Evolutionary conservation across 352 stramenopile species (phyloP), one percentile per base, ranked within the genome.

Genomic region (Phytophthora brassicae): DNA sequence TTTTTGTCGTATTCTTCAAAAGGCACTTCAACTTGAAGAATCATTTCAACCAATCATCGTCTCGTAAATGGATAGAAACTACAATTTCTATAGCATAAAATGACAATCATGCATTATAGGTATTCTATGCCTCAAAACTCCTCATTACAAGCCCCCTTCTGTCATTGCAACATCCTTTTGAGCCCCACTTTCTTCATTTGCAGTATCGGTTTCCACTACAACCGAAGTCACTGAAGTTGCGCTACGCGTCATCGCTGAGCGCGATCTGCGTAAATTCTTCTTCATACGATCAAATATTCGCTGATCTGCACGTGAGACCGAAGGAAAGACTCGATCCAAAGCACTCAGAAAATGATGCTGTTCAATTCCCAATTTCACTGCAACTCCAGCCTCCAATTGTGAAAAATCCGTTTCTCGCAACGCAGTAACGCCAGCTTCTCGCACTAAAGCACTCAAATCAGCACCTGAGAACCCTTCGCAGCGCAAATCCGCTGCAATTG

Each of bases 391-490:
- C 4, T 76, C 70, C 2, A 66, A 4, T 20, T 53, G 64, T 13
- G 79, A 69, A 48, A 87, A 65, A 52, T 88, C 73, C 0, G 81
- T 76, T 48, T 88, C 80, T 0, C 86, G 80, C 43, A 99, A 74
- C 2, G 98, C 96, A 0, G 96, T 86, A 48, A 99, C 86, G 22
- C 96, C 96, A 3, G 98, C 97, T 72, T 99, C 97, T 19, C 97
- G 88, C 33, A 99, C 86, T 28, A 99, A 77, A 3, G 96, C 96
- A 39, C 94, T 95, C 35, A 99, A 86, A 76, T 99, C 98, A 2
- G 98, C 98, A 46, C 98, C 98, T 74, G 85, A 98, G 74, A 99
- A 99, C 24, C 97, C 88, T 17, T 96, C 89, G 49, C 88, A 93
- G n/a, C 90, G 86, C 38, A 73, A 22, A 63, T 98, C 96, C 1